A percentile compares a stretch with the other conserved stretches of the same genome.
Evolutionary conservation across 192 early-diverging fungal genomes (phyloP).

Genomic region (Haplosporangium gracile): DNA sequence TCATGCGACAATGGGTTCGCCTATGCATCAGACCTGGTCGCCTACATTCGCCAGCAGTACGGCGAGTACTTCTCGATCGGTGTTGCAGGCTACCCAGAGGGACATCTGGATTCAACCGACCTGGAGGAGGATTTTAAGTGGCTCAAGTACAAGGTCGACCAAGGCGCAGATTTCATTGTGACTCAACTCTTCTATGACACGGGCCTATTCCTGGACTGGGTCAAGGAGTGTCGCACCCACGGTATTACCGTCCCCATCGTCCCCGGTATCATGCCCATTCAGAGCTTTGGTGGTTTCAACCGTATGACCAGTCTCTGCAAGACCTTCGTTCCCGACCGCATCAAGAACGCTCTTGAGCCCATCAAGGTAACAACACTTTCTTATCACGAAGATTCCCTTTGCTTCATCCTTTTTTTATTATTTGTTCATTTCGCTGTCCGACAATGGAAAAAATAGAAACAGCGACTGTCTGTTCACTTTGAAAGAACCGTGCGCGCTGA

Average conservation of each 20-base stretch:
- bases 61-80: slow-evolving; percentile 96
- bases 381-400: background rate
- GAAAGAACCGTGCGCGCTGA: background rate
- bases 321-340: slow-evolving; percentile 82
- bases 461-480: background rate
- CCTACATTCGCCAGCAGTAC: slow-evolving; percentile 88
- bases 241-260: slow-evolving; percentile 87
- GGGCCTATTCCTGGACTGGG: slow-evolving; percentile 84
- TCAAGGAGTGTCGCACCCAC: slow-evolving; percentile 74
- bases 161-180: slow-evolving; percentile 95
- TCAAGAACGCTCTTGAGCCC: slow-evolving; percentile 84
- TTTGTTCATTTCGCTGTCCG: background rate
- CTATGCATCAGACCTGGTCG: slow-evolving; percentile 90
- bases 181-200: slow-evolving; percentile 96
- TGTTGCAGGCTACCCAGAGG: slow-evolving; percentile 98
- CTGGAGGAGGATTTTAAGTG: slow-evolving; percentile 79
- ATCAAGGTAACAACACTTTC: slow-evolving; percentile 70
- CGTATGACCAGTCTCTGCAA: slow-evolving; percentile 89
- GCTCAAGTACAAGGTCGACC: slow-evolving; percentile 90
- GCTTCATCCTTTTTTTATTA: background rate
- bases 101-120: slow-evolving; percentile 85
- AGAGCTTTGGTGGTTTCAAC: slow-evolving; percentile 91
- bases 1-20: slow-evolving; percentile 83
- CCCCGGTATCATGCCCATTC: slow-evolving; percentile 96
- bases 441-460: no score